A percentile compares a stretch with the other conserved stretches of the same genome.
These are phyloP conservation scores for Ascochyta fabae DNA, from an alignment of 2,329 filamentous ascomycete species.

Conservation along the genomic window DNA sequence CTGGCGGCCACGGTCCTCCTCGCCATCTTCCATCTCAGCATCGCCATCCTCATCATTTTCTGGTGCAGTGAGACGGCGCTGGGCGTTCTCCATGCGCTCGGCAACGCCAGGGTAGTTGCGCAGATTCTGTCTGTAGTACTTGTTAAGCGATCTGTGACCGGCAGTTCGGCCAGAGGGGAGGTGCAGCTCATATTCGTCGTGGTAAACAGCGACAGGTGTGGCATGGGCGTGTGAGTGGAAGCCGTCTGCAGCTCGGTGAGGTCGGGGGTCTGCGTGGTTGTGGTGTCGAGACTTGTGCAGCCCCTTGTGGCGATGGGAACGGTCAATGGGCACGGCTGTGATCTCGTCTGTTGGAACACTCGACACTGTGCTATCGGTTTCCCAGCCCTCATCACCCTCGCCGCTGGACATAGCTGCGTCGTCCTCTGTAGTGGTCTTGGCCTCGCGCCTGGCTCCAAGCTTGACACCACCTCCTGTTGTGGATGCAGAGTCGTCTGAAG, in stretches of 20 bases:
- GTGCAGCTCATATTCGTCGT: constrained; percentile 93
- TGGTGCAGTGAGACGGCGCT: constrained; percentile 67
- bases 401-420: constrained; percentile 53
- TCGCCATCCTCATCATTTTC: constrained; percentile 50
- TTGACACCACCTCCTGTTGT: constrained; percentile 67
- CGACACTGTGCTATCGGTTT: constrained; percentile 88
- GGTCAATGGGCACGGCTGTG: constrained; percentile 77
- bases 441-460: constrained; percentile 67
- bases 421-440: constrained; percentile 47
- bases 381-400: constrained; percentile 83
- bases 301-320: constrained; percentile 73
- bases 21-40: constrained; percentile 24
- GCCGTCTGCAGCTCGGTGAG: constrained; percentile 76
- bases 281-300: constrained; percentile 78
- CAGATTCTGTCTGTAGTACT: constrained; percentile 92
- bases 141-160: constrained; percentile 85
- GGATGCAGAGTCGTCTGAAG: constrained; percentile 55
- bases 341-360: constrained; percentile 87
- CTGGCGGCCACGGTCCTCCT: constrained; percentile 43
- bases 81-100: constrained; percentile 73
- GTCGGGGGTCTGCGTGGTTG: constrained; percentile 71
- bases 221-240: constrained; percentile 81
- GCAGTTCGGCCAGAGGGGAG: constrained; percentile 88
- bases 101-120: constrained; percentile 80
- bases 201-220: constrained; percentile 78